Conservation (phyloP, 768 basidiomycete genomes). For the Auriscalpium orientale region DNA sequence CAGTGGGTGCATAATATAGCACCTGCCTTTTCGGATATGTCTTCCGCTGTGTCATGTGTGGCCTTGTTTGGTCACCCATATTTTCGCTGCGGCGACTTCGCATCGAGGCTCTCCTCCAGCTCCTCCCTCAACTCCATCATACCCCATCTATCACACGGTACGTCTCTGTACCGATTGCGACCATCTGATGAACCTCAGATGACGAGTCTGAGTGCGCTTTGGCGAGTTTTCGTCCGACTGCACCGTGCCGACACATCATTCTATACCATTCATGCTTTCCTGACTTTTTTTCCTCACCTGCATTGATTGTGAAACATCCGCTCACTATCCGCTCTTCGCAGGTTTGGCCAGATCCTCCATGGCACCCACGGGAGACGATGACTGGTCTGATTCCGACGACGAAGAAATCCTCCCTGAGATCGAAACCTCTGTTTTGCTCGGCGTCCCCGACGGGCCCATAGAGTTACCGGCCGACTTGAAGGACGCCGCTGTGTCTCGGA, state of each 20-base stretch:
- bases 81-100: too few relatives aligned
- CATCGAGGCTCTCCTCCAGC: too few relatives aligned
- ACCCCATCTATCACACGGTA: neutral
- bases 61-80: too few relatives aligned
- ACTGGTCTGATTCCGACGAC: constrained; percentile 80
- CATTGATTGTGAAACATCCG: constrained; percentile 3
- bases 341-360: constrained; percentile 2
- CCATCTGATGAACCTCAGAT: constrained; percentile 42
- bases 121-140: too few relatives aligned
- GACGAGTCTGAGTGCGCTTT: constrained; percentile 73
- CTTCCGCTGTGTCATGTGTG: too few relatives aligned
- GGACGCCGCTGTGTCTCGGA: constrained; percentile 82
- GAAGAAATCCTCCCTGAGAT: constrained; percentile 39
- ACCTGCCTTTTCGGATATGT: too few relatives aligned
- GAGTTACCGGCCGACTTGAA: constrained; percentile 47
- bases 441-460: constrained; percentile 71
- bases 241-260: constrained; percentile 55
- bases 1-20: too few relatives aligned
- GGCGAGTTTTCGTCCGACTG: constrained; percentile 53
- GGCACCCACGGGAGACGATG: constrained; percentile 43
- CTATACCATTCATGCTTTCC: constrained; percentile 92
- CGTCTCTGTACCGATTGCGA: neutral
- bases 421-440: constrained; percentile 71
- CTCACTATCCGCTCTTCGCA: constrained; percentile 9
- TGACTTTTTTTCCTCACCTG: constrained; percentile 13